Base-by-base conservation (phyloP, 257 asterid species). In the Haberlea rhodopensis region DNA sequence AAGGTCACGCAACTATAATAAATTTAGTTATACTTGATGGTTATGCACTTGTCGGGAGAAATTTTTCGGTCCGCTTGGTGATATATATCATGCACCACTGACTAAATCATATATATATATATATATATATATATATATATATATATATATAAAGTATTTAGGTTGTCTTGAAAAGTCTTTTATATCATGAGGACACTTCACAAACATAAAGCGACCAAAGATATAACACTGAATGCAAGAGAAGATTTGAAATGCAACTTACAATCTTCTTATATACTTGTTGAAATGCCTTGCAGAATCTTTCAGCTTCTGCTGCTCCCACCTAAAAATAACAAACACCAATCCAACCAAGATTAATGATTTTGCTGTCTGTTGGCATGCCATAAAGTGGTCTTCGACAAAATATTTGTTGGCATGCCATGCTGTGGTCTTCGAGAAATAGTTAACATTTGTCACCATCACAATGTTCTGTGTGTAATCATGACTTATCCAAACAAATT, bases 271-370 rank as follows among this genome's bases (percentile, higher is more conserved):
- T 60, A 45, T 88, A 88, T 69, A 82, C 84, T 72, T 82, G 86
- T 72, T 79, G 81, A 79, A 88, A 88, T 34, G 91, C 84, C 80
- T 82, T 77, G 84, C 91, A 84, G 62, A 88, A 80, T 48, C 43
- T 73, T 68, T 84, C 96, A 19, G 95, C 96, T 67, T 85, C 91
- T 71, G 84, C 80, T 75, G 85, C 71, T 40, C 87, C 90, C 76
- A 88, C 72, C 96, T 85, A 68, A 28, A 71, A 67, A 45, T 20
- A 64, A 54, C 73, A 57, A 21, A 54, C 6, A 20, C 56, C 34
- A 64, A 60, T 57, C 40, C 24, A 64, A 43, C 53, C 58, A 65
- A 3, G 29, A 34, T 6, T 43, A 58, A 26, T 29, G 60, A 57
- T 32, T 52, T 48, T 8, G 19, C 28, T 21, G 60, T 61, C 24